Evolutionary conservation across 306 rosid species (phyloP), one percentile per base, ranked within the genome.

Genomic region (Prunus salicina): DNA sequence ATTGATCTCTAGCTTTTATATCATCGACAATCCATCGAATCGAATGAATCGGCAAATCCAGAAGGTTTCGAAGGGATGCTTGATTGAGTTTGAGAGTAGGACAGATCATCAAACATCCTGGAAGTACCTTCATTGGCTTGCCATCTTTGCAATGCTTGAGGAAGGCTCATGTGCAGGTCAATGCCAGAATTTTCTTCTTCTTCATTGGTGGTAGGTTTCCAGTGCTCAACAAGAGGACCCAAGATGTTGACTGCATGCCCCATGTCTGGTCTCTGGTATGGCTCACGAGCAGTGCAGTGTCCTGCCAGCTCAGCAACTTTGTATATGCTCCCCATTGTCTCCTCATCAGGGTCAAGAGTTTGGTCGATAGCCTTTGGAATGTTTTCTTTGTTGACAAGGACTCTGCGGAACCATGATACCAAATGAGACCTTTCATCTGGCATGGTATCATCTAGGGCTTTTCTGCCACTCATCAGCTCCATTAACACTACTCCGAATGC

Each of bases 121-220:
- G 97, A 90, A 76, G 97, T 86, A 76, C 97, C 97, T 87, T 95
- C 97, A 84, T 85, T 82, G 78, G 93, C 97, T 84, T 90, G 97
- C 97, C 98, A 92, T 85, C 93, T 90, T 79, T 84, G 89, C 25
- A 94, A 81, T 41, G 90, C 93, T 79, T 87, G 96, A 73, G 94
- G 93, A 76, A 92, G 90, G 87, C 91, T 87, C 97, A 90, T 85
- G 76, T 92, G 81, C 46, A 88, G 70, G 76, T 92, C 89, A 57
- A 90, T 92, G 73, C 97, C 97, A 53, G 65, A 72, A 66, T 73
- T 75, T 19, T 92, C 93, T 68, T 89, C 94, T 43, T 88, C 96
- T 67, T 90, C 92, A 18, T 84, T 91, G 72, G 65, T 60, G 3
- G 84, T 24, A 8, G 97, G 97, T 64, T 90, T 92, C 97, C 97